phyloP scores from a whole-genome alignment of 768 basidiomycete genomes.

The Dictyophora rubrovolvata region DNA sequence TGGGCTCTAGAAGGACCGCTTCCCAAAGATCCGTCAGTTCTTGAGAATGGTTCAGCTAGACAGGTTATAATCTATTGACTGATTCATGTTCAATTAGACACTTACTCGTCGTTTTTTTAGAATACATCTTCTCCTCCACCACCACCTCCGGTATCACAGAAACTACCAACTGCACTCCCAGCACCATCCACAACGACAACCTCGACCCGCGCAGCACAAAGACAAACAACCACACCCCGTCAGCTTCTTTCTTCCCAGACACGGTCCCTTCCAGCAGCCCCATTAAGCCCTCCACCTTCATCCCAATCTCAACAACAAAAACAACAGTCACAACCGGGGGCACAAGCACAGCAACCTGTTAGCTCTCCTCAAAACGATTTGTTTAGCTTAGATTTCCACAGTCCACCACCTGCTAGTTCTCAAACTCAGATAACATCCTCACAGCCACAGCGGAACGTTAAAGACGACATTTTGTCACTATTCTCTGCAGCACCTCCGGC shows the following conservation, averaged over 20 bases:
- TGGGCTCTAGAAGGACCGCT: constrained; percentile 91
- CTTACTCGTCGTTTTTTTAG: background rate
- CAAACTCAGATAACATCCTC: constrained; percentile 11
- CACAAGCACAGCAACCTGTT: constrained; percentile 15
- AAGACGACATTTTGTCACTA: constrained; percentile 78
- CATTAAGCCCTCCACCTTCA: constrained; percentile 2
- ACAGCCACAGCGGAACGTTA: constrained; percentile 52
- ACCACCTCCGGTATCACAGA: constrained; percentile 4
- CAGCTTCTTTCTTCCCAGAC: constrained; percentile 14
- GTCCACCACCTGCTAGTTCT: constrained; percentile 33
- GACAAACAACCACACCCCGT: constrained; percentile 21
- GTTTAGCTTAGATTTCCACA: constrained; percentile 80
- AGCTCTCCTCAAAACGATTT: constrained; percentile 45
- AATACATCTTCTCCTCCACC: background rate
- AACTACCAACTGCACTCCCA: constrained; percentile 11
- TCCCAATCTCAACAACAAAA: constrained; percentile 12
- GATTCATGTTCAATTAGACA: background rate
- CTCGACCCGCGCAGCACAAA: constrained; percentile 17
- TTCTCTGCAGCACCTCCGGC: constrained; percentile 43
- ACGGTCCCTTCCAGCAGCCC: constrained; percentile 1
- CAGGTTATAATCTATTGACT: background rate
- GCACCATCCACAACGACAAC: background rate
- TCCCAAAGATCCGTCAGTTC: constrained; percentile 68
- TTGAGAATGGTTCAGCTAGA: constrained; percentile 38
- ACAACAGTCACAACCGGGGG: constrained; percentile 3